Evolutionary conservation across 2,329 filamentous ascomycete genomes (phyloP), one percentile per base, ranked within the genome.

Genomic region (Xylaria sp.): DNA sequence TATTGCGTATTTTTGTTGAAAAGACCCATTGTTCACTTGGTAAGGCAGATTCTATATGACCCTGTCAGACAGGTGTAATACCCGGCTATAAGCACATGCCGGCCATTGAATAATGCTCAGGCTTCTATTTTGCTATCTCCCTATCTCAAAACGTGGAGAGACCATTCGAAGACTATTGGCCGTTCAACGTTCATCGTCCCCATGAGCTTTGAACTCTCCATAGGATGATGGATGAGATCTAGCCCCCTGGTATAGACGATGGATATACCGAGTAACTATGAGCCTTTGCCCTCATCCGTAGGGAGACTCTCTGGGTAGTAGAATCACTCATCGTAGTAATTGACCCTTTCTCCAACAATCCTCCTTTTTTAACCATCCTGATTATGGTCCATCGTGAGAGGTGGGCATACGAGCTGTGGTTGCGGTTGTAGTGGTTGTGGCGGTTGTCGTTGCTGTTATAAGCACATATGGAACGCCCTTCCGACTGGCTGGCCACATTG

Each of bases 401-500:
- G 3, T 51, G n/a, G 15, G n/a, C 28, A 28, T 28, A 28, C 13
- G 15, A 12, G 46, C n/a, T 2, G 20, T 37, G 8, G 34, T 9
- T 2, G 34, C 34, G 6, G 34, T 34, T 10, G 32, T 34, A 10
- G 32, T 10, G 32, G 32, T 6, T 10, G 9, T 34, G 32, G 32
- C 32, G 32, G 32, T 10, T 37, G 7, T 37, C 34, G 8, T 37
- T 37, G 8, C 10, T 37, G 34, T 37, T 37, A 37, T 9, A 9
- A 37, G 34, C 34, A 37, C 1, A 9, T 37, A 10, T 37, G 34
- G 10, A 37, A 37, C 10, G 34, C 10, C 34, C 34, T 0, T n/a
- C n/a, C 23, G 23, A 48, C 23, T 46, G 37, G 48, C 15, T 66
- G 52, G 3, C 73, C 74, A 51, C 73, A 74, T 2, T 23, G 13